Evolutionary conservation across 192 early-diverging fungal species (phyloP).

Genomic region (Dispira parvispora): DNA sequence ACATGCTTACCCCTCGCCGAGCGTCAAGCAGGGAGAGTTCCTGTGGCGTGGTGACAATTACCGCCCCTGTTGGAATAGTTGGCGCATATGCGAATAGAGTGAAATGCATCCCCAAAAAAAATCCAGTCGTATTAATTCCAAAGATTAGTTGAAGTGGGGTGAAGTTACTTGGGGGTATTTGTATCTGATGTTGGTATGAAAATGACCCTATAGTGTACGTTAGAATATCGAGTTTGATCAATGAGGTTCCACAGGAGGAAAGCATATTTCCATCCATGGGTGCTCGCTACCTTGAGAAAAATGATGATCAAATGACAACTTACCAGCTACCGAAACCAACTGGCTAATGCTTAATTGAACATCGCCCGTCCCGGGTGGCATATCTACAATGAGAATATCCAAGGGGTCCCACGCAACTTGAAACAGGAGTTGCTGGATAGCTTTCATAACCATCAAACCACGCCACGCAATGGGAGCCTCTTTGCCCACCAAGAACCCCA

Average conservation of each 20-base stretch:
- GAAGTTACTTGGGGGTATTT: too few species aligned
- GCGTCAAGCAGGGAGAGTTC: conserved; percentile 74
- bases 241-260: too few species aligned
- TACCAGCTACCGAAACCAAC: conserved; percentile 47
- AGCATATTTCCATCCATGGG: too few species aligned
- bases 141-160: too few species aligned
- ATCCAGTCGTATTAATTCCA: too few species aligned
- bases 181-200: too few species aligned
- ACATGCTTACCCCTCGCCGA: conserved; percentile 65
- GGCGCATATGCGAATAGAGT: not conserved
- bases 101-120: too few species aligned
- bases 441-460: conserved; percentile 91
- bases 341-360: conserved; percentile 71
- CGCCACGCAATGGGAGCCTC: conserved; percentile 73
- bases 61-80: conserved; percentile 32
- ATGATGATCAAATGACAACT: not conserved
- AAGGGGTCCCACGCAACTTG: conserved; percentile 64
- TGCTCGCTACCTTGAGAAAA: too few species aligned
- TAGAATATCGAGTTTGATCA: too few species aligned
- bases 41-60: conserved; percentile 84
- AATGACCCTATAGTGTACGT: too few species aligned
- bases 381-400: conserved; percentile 73
- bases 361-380: conserved; percentile 91
- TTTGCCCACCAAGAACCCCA: conserved; percentile 70
- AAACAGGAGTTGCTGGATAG: conserved; percentile 66